Conservation (phyloP, 345 rosid species). For the Eucalyptus sp. region DNA sequence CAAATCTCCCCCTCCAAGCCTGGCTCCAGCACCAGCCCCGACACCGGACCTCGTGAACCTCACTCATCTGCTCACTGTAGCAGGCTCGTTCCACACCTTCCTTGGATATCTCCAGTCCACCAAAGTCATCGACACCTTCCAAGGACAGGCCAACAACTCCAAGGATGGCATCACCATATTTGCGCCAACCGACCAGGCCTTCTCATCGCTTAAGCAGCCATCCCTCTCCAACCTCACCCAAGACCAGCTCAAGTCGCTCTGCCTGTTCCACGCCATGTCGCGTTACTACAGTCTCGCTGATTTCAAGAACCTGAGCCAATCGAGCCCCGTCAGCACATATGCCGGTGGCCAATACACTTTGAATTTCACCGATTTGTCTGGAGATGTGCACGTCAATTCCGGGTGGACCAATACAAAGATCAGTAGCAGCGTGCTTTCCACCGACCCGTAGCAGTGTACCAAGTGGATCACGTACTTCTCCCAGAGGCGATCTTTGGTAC, state of each 20-base stretch:
- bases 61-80: slow-evolving; percentile 62
- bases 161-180: slow-evolving; percentile 79
- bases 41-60: slow-evolving; percentile 57
- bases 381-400: slow-evolving; percentile 48
- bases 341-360: slow-evolving; percentile 61
- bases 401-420: slow-evolving; percentile 77
- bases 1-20: slow-evolving; percentile 36
- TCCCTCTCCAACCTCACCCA: slow-evolving; percentile 57
- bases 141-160: slow-evolving; percentile 84
- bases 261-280: slow-evolving; percentile 80
- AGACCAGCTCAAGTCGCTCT: slow-evolving; percentile 62
- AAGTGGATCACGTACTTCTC: slow-evolving; percentile 66
- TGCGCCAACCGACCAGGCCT: slow-evolving; percentile 68
- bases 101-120: slow-evolving; percentile 56
- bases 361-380: slow-evolving; percentile 60
- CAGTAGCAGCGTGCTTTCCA: slow-evolving; percentile 67
- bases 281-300: slow-evolving; percentile 60
- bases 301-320: slow-evolving; percentile 71
- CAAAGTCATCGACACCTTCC: slow-evolving; percentile 76
- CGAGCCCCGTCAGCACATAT: slow-evolving; percentile 45
- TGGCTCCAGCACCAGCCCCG: slow-evolving; percentile 81
- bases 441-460: slow-evolving; percentile 70
- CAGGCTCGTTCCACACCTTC: slow-evolving; percentile 78
- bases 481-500: slow-evolving; percentile 89
- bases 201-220: slow-evolving; percentile 54